Conservation (phyloP, 169 alveolate species). For the Eimeria mitis region DNA sequence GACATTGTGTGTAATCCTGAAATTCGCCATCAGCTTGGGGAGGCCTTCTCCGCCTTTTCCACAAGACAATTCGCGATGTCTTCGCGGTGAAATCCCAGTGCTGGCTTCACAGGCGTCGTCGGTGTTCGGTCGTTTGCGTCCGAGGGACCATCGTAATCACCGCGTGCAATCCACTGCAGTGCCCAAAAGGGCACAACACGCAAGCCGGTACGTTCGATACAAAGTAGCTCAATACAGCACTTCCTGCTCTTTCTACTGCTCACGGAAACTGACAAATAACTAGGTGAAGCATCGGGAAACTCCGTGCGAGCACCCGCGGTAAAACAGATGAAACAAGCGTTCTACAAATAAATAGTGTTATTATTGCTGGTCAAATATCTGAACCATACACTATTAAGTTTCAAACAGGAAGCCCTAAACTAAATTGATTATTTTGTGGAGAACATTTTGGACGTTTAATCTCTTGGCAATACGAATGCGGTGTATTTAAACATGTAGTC, state of each 20-base stretch:
- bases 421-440: no score
- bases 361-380: no score
- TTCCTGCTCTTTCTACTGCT: not conserved
- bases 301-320: no score
- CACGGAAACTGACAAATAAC: no score
- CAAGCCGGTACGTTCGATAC: not conserved
- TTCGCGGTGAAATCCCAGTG: not conserved
- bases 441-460: no score
- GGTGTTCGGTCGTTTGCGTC: not conserved
- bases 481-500: no score
- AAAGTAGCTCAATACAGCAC: not conserved
- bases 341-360: no score
- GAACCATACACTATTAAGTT: no score
- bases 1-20: not conserved
- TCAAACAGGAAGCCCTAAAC: no score
- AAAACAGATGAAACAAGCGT: no score
- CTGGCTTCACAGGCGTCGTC: not conserved
- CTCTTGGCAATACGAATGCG: no score
- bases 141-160: not conserved
- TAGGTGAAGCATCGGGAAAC: no score
- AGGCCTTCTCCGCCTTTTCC: not conserved
- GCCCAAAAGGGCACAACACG: not conserved
- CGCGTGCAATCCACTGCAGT: not conserved
- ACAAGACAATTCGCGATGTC: not conserved
- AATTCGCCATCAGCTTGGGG: not conserved